Percentiles rank a stretch among this genome's conserved stretches.
These are phyloP conservation scores for Podospora australis DNA, from an alignment of 495 filamentous ascomycete genomes.

Conservation along the genomic window DNA sequence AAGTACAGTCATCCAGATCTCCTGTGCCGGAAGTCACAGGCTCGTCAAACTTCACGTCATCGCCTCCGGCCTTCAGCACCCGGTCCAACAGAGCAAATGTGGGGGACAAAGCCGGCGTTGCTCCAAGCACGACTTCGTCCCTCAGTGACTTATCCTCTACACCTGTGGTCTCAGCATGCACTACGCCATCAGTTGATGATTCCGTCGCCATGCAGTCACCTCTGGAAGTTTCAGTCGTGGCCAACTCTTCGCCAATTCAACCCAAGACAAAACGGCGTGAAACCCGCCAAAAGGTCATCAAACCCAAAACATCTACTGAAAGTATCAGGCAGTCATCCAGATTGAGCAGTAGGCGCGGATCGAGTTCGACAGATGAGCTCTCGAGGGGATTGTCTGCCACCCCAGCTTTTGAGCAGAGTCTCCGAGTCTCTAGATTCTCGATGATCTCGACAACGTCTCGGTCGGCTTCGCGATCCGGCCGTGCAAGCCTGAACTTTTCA, in stretches of 20 bases:
- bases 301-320: slow-evolving; percentile 20
- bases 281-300: slow-evolving; percentile 15
- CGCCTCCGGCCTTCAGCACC: slow-evolving; percentile 25
- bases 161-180: slow-evolving; percentile 25
- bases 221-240: neutral
- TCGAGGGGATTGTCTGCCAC: slow-evolving; percentile 20
- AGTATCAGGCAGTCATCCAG: slow-evolving; percentile 21
- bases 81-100: slow-evolving; percentile 12
- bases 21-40: too few relatives aligned
- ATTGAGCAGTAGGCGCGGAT: slow-evolving; percentile 17
- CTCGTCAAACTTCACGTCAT: slow-evolving; percentile 19
- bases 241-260: slow-evolving; percentile 28
- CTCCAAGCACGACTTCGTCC: slow-evolving; percentile 20
- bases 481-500: slow-evolving; percentile 2
- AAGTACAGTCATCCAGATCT: too few relatives aligned
- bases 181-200: too few relatives aligned
- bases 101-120: slow-evolving; percentile 3
- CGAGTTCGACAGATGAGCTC: slow-evolving; percentile 37
- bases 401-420: slow-evolving; percentile 27
- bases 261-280: slow-evolving; percentile 22
- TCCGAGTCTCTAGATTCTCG: slow-evolving; percentile 16
- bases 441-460: neutral
- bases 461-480: slow-evolving; percentile 8
- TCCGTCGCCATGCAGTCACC: slow-evolving; percentile 8
- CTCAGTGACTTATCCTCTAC: slow-evolving; percentile 32